Evolutionary conservation across 257 asterid genomes (phyloP), one percentile per base, ranked within the genome.

Genomic region (Gynochthodes officinalis): DNA sequence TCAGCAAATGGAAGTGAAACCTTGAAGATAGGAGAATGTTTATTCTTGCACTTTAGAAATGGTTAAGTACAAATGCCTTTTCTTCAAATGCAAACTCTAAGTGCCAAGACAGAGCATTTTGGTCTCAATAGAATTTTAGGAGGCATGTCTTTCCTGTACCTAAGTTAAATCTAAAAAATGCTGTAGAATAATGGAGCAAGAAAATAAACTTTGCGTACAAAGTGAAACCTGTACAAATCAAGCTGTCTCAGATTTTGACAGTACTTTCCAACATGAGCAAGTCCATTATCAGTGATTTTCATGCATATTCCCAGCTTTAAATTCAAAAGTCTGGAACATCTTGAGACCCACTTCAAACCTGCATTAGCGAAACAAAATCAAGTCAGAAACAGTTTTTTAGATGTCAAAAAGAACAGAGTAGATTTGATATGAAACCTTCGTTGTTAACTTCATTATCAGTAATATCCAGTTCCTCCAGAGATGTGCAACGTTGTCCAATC

Each of bases 151-250:
- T 25, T 66, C 27, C 59, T 67, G 40, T 15, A 28, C 19, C 33
- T 13, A 28, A 16, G 21, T 42, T 23, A 11, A 6, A 28, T n/a
- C 25, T 6, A 42, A 5, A 42, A 42, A 42, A 42, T 42, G 13
- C 48, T 7, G 9, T 16, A 48, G n/a, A n/a, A n/a, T n/a, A n/a
- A n/a, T 7, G 53, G 53, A 48, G 53, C 4, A 30, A 23, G 30
- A 48, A 5, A 64, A 40, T 64, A 23, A 28, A 9, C 60, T 67
- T 30, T 67, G 30, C 21, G 53, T 21, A 25, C 10, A 39, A 52
- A 65, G 73, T 35, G 46, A 37, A 33, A 80, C 84, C 82, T 83
- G 82, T 83, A 83, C 49, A 83, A 73, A 73, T 83, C 87, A 23
- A 83, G 82, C 18, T 83, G 79, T 16, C 1, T 63, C 49, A 83